Conservation (phyloP, 164 flowering plant genomes). For the Aristolochia fimbriata region DNA sequence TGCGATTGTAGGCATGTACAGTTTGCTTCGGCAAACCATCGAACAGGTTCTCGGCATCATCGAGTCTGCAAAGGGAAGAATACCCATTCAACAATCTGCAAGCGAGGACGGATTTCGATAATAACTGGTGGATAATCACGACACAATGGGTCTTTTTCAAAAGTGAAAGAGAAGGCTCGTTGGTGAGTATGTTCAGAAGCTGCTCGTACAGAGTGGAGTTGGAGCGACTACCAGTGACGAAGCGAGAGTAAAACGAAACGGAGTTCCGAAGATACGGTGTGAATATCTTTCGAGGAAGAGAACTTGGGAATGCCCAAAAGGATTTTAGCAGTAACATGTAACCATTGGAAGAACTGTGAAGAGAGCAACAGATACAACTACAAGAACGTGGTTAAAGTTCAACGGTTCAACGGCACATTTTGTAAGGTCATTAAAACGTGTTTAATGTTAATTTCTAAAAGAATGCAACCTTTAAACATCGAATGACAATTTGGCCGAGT, state of each 20-base stretch:
- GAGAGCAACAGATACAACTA: too few species aligned
- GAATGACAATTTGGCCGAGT: conserved; percentile 13
- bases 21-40: conserved; percentile 7
- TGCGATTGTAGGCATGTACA: conserved; percentile 9
- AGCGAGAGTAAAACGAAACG: background rate
- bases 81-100: conserved; percentile 3
- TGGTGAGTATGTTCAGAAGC: background rate
- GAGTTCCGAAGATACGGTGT: background rate
- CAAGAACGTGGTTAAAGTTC: too few species aligned
- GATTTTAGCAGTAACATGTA: too few species aligned
- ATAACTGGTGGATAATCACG: background rate
- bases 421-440: too few species aligned
- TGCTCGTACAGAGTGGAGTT: conserved; percentile 1
- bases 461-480: too few species aligned
- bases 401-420: too few species aligned
- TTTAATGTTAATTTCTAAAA: too few species aligned
- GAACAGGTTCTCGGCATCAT: conserved; percentile 8
- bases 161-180: conserved; percentile 3
- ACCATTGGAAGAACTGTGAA: too few species aligned
- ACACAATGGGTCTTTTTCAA: conserved; percentile 6
- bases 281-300: background rate
- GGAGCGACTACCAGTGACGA: background rate
- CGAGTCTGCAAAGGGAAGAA: background rate
- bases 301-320: too few species aligned
- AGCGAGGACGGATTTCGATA: conserved; percentile 9